phyloP scores from a whole-genome alignment of 495 filamentous ascomycete genomes.

The Lepidopterella palustris region DNA sequence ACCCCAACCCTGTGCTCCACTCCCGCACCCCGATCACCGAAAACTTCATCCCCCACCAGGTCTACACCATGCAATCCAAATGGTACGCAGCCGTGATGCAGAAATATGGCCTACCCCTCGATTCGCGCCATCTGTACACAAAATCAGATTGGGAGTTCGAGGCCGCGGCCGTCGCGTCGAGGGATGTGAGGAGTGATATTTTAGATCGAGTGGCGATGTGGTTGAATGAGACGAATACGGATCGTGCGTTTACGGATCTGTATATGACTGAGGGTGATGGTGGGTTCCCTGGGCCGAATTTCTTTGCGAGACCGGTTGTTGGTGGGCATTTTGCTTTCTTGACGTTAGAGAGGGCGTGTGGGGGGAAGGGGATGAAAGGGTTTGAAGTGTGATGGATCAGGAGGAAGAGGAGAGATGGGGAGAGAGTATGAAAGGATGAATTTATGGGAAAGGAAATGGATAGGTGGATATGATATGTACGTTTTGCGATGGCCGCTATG shows the following conservation, averaged over 20 bases:
- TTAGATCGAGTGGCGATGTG: slow-evolving; percentile 34
- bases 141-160: slow-evolving; percentile 44
- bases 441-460: too few relatives aligned
- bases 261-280: slow-evolving; percentile 39
- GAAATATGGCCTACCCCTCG: slow-evolving; percentile 41
- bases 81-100: slow-evolving; percentile 39
- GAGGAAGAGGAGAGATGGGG: neutral
- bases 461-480: too few relatives aligned
- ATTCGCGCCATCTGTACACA: slow-evolving; percentile 40
- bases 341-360: slow-evolving; percentile 39
- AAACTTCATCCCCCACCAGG: slow-evolving; percentile 38
- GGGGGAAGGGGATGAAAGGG: slow-evolving; percentile 17
- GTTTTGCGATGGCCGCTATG: too few relatives aligned
- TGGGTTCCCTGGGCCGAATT: slow-evolving; percentile 35
- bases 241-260: slow-evolving; percentile 39
- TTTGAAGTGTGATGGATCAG: neutral
- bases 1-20: slow-evolving; percentile 8
- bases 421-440: too few relatives aligned
- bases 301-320: slow-evolving; percentile 40
- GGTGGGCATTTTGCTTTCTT: slow-evolving; percentile 40
- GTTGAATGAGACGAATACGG: slow-evolving; percentile 39
- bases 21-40: slow-evolving; percentile 21
- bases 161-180: slow-evolving; percentile 36
- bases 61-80: slow-evolving; percentile 37
- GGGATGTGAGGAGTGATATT: slow-evolving; percentile 30